A percentile compares a stretch with the other conserved stretches of the same genome.
Conservation (phyloP, 139 green algal species). For the Spirogloea muscicola region DNA sequence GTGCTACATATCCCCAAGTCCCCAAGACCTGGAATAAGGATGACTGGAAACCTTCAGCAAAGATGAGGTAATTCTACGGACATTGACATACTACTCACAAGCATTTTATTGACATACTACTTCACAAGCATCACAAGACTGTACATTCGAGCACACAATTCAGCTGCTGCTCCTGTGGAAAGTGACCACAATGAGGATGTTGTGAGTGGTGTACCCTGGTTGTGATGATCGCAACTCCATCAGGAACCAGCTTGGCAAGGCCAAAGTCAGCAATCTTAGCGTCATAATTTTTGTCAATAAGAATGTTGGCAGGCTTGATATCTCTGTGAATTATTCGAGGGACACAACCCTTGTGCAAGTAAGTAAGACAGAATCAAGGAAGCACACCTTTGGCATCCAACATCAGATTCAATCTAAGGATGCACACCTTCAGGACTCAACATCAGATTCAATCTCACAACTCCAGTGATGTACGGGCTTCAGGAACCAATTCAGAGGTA, state of each 20-base stretch:
- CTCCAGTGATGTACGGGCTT: too few relatives aligned
- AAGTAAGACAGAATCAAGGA: constrained; percentile 9
- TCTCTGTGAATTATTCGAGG: constrained; percentile 19
- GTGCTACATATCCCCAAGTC: constrained; percentile 60
- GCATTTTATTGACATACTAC: too few relatives aligned
- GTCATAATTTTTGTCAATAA: constrained; percentile 4
- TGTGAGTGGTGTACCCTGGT: too few relatives aligned
- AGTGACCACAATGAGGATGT: too few relatives aligned
- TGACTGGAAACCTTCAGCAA: too few relatives aligned
- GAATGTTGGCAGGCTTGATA: constrained; percentile 30
- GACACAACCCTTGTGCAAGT: constrained; percentile 12
- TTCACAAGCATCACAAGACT: too few relatives aligned
- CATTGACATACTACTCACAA: too few relatives aligned
- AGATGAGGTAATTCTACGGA: too few relatives aligned
- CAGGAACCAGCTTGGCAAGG: constrained; percentile 3
- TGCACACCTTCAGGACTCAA: neutral
- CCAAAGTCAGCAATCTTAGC: constrained; percentile 32
- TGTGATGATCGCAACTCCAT: constrained; percentile 5
- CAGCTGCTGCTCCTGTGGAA: too few relatives aligned
- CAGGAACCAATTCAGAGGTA: too few relatives aligned
- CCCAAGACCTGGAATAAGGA: constrained; percentile 48
- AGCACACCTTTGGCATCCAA: neutral
- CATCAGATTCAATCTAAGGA: neutral
- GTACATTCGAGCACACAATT: too few relatives aligned
- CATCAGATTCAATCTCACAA: neutral